Conservation (phyloP, 805 yeast species). For the Nakazawaea peltata region DNA sequence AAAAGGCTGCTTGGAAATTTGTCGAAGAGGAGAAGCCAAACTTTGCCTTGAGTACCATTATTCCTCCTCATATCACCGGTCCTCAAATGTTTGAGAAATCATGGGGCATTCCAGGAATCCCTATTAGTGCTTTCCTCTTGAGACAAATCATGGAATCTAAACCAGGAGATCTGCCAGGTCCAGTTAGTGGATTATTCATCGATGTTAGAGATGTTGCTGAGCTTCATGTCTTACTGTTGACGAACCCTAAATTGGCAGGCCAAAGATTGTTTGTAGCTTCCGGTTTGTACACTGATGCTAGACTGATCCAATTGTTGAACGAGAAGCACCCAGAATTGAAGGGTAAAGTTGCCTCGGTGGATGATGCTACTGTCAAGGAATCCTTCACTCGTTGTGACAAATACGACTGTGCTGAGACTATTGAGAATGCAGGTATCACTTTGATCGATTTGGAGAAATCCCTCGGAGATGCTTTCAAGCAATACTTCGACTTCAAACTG, state of each 20-base stretch:
- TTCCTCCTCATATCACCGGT: slow-evolving; percentile 41
- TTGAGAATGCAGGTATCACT: slow-evolving; percentile 26
- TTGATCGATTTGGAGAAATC: slow-evolving; percentile 30
- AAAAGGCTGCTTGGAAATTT: slow-evolving; percentile 50
- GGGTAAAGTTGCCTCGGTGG: slow-evolving; percentile 36
- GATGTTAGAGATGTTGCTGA: slow-evolving; percentile 42
- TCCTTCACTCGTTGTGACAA: neutral
- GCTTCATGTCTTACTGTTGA: slow-evolving; percentile 38
- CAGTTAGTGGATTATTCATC: slow-evolving; percentile 14
- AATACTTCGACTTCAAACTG: slow-evolving; percentile 18
- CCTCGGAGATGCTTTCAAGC: slow-evolving; percentile 34
- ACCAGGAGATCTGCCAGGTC: slow-evolving; percentile 13
- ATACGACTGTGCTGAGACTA: slow-evolving; percentile 11
- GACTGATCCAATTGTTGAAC: slow-evolving; percentile 21
- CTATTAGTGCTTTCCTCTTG: slow-evolving; percentile 29
- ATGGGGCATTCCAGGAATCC: slow-evolving; percentile 22
- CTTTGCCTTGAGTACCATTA: slow-evolving; percentile 31
- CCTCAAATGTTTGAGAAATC: slow-evolving; percentile 38
- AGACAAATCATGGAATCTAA: slow-evolving; percentile 16
- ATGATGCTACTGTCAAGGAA: slow-evolving; percentile 19
- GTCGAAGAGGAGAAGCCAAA: slow-evolving; percentile 28
- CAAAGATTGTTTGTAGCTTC: slow-evolving; percentile 23
- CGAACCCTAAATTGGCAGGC: slow-evolving; percentile 24
- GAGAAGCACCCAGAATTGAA: slow-evolving; percentile 32
- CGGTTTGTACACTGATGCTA: slow-evolving; percentile 19